Evolutionary conservation across 495 filamentous ascomycete species (phyloP), one percentile per base, ranked within the genome.

Genomic region (Aspergillus nanangensis): DNA sequence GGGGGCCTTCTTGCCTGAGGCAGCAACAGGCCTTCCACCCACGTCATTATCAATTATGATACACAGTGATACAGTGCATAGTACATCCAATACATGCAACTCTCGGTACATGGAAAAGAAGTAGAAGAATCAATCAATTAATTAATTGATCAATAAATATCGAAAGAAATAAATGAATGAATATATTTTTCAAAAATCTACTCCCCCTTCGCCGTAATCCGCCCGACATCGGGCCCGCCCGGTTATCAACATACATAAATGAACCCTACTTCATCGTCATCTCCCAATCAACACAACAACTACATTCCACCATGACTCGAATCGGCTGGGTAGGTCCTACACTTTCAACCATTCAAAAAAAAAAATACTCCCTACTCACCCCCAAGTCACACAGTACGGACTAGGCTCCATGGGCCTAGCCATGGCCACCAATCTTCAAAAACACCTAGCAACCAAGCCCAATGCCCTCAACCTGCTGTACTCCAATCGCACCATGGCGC

Each of bases 371-470:
- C 20, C 5, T 38, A 25, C 42, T 58, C 50, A 58, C 31, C 7
- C 19, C 11, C 31, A 5, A 38, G 9, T 18, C n/a, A 38, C 3
- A 41, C 35, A 73, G 70, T 73, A 69, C 53, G 70, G 70, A 49
- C 68, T 74, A 27, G 70, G 70, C 15, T 71, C 70, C 42, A 74
- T 74, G 68, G 70, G 70, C 51, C 68, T 70, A n/a, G 70, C 68
- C 50, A 74, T 74, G 70, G 70, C 70, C 51, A 66, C 46, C 32
- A 74, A 74, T 45, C 65, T 74, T 11, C 70, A 74, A 59, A 56
- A 62, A 19, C 70, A 75, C 49, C 62, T 74, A 1, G 65, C 58
- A 10, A 36, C 58, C 36, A 70, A 66, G 45, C 25, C 25, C 25
- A 66, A 62, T 18, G 58, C 61, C 17, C 35, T 61, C 37, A 58